Evolutionary conservation across 306 rosid genomes (phyloP).

Genomic region (Cicer judaicum): DNA sequence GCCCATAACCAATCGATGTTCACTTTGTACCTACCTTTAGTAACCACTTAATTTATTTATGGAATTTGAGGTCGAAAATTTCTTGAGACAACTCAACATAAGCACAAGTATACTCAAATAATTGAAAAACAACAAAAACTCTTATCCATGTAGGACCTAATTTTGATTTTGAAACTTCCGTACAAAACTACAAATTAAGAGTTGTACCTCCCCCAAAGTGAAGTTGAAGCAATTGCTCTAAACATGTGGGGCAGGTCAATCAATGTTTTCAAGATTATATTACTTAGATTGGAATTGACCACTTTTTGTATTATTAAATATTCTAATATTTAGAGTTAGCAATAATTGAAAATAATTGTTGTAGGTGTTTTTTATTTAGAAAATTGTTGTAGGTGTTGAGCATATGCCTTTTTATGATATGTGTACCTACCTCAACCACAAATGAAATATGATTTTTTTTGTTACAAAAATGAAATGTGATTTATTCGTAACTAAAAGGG

Average conservation of each 20-base stretch:
- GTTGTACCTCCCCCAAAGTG: slow-evolving; percentile 33
- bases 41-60: slow-evolving; percentile 22
- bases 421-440: no score
- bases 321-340: no score
- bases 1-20: no score
- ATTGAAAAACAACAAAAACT: slow-evolving; percentile 48
- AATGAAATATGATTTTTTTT: no score
- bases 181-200: slow-evolving; percentile 25
- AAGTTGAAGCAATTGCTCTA: slow-evolving; percentile 24
- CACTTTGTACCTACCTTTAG: background rate
- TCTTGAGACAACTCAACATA: slow-evolving; percentile 18
- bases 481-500: no score
- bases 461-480: no score
- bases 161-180: slow-evolving; percentile 39
- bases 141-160: slow-evolving; percentile 38
- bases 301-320: no score
- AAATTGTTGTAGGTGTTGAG: no score
- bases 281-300: no score
- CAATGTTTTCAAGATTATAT: background rate
- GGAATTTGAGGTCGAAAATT: slow-evolving; percentile 15
- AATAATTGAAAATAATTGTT: no score
- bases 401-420: no score
- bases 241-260: slow-evolving; percentile 10
- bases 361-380: no score
- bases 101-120: slow-evolving; percentile 37